phyloP scores from a whole-genome alignment of 176 grass and related monocot species.

The Tillandsia fasciculata region DNA sequence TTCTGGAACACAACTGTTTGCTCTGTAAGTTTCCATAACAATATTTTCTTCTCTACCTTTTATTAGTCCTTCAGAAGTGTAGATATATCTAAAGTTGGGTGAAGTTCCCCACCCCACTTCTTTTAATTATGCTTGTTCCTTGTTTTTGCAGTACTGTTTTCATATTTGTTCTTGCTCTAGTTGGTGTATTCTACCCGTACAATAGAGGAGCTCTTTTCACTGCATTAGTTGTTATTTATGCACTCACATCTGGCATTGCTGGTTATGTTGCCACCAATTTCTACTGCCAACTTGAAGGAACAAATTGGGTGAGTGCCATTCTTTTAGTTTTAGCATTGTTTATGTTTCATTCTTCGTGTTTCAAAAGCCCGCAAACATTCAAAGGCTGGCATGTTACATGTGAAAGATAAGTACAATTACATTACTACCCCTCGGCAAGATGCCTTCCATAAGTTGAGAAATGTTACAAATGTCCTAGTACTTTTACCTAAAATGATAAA shows the following conservation, averaged over 20 bases:
- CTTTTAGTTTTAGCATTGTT: neutral
- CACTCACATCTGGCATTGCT: constrained; percentile 13
- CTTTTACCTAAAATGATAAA: neutral
- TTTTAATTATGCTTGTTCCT: neutral
- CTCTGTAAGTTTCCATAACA: constrained; percentile 7
- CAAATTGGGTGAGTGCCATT: neutral
- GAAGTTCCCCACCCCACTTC: neutral
- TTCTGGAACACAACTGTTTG: constrained; percentile 8
- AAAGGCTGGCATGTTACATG: no score
- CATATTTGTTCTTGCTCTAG: constrained; percentile 12
- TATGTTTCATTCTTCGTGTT: neutral
- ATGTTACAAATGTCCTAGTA: neutral
- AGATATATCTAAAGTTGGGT: neutral
- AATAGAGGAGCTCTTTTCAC: constrained; percentile 13
- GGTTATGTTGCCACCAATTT: constrained; percentile 5
- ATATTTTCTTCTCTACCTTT: neutral
- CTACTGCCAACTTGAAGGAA: constrained; percentile 8
- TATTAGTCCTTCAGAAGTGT: neutral
- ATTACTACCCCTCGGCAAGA: no score
- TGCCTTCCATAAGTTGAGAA: no score
- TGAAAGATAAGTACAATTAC: no score
- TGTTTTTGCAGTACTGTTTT: constrained; percentile 2
- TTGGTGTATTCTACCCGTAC: constrained; percentile 12
- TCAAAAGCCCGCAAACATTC: neutral
- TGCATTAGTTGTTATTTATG: constrained; percentile 13